These are phyloP conservation scores for Venturiaceae sp. DNA, from an alignment of 2,329 filamentous ascomycete genomes.

Conservation along the genomic window DNA sequence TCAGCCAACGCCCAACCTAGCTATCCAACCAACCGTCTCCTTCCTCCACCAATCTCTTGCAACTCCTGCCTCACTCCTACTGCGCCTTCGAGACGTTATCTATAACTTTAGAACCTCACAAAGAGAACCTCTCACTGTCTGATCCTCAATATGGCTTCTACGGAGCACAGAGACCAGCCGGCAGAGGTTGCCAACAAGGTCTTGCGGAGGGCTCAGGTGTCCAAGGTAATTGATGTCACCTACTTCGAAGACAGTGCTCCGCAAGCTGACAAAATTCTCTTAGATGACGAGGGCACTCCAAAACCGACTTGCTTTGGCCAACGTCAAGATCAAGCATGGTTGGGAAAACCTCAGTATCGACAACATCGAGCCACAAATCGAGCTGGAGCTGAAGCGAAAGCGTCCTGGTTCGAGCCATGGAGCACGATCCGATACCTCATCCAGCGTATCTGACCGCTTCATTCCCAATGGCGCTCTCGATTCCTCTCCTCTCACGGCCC, in stretches of 20 bases:
- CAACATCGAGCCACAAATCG: slow-evolving; percentile 73
- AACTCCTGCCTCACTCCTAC: too few relatives aligned
- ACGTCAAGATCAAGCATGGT: slow-evolving; percentile 94
- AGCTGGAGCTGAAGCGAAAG: slow-evolving; percentile 68
- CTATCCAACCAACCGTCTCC: neutral
- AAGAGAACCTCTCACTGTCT: too few relatives aligned
- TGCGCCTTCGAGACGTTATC: too few relatives aligned
- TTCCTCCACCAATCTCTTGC: neutral
- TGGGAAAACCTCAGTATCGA: slow-evolving; percentile 86
- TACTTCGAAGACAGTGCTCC: too few relatives aligned
- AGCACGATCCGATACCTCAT: slow-evolving; percentile 77
- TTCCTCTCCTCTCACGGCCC: slow-evolving; percentile 75
- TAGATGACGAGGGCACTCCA: slow-evolving; percentile 91
- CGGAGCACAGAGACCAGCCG: slow-evolving; percentile 20
- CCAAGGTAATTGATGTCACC: slow-evolving; percentile 22
- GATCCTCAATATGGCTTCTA: neutral
- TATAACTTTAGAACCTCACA: too few relatives aligned
- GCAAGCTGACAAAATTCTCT: slow-evolving; percentile 6
- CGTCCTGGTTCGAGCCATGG: slow-evolving; percentile 53
- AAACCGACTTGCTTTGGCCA: slow-evolving; percentile 87
- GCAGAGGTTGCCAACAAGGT: slow-evolving; percentile 31
- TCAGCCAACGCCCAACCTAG: too few relatives aligned
- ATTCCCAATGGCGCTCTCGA: slow-evolving; percentile 61
- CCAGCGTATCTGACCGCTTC: slow-evolving; percentile 67
- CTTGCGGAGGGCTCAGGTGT: slow-evolving; percentile 31